Conservation (phyloP, 225 moss, liverwort and hornwort species). For the Bryoerythrophyllum caledonicum region DNA sequence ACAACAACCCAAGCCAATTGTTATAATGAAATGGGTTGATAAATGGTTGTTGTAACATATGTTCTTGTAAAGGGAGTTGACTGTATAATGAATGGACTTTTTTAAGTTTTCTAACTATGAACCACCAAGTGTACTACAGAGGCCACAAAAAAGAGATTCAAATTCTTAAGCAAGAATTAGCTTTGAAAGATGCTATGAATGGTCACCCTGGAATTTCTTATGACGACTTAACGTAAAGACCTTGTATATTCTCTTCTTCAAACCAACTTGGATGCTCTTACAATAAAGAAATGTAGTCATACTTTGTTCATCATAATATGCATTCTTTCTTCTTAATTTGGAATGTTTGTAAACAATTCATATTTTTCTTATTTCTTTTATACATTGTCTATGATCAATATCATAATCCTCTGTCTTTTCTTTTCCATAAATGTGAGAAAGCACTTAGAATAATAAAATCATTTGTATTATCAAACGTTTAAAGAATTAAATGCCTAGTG, state of each 20-base stretch:
- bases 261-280: not conserved
- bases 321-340: not conserved
- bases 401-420: not conserved
- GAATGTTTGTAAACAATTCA: not conserved
- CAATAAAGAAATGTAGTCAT: not conserved
- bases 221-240: conserved; percentile 82
- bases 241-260: conserved; percentile 37
- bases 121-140: conserved; percentile 28
- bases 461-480: not conserved
- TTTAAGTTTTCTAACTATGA: not conserved
- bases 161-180: conserved; percentile 80
- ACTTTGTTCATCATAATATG: not conserved
- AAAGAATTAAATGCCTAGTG: not conserved
- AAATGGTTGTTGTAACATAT: too few species aligned
- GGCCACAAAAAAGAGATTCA: conserved; percentile 74
- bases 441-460: not conserved
- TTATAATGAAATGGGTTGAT: too few species aligned
- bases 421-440: not conserved
- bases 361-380: not conserved
- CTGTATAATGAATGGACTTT: not conserved
- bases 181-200: conserved; percentile 78
- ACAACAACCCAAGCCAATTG: too few species aligned
- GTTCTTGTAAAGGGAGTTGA: too few species aligned
- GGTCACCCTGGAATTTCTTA: conserved; percentile 69
- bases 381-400: not conserved